phyloP scores from a whole-genome alignment of 306 rosid genomes.

The Aeschynomene evenia region DNA sequence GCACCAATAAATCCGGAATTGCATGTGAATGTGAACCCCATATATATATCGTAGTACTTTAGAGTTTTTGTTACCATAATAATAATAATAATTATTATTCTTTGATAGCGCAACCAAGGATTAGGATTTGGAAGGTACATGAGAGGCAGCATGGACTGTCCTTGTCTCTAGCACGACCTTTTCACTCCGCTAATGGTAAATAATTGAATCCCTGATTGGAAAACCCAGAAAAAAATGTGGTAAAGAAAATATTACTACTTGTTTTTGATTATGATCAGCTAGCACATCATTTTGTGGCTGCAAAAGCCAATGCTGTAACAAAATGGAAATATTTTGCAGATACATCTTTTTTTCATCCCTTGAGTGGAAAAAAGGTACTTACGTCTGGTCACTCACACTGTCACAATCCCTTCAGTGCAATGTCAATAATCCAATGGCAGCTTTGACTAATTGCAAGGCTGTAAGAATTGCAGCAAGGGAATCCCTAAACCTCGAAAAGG shows the following conservation, averaged over 20 bases:
- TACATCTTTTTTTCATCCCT: slow-evolving; percentile 32
- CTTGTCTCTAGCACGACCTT: slow-evolving; percentile 26
- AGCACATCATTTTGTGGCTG: slow-evolving; percentile 6
- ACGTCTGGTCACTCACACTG: slow-evolving; percentile 39
- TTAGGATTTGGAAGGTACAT: slow-evolving; percentile 29
- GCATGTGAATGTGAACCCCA: slow-evolving; percentile 32
- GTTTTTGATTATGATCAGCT: neutral
- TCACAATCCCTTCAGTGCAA: slow-evolving; percentile 39
- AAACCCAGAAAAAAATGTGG: slow-evolving; percentile 6
- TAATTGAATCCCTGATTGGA: slow-evolving; percentile 27
- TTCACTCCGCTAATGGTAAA: slow-evolving; percentile 31
- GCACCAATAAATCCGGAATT: slow-evolving; percentile 28
- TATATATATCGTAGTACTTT: neutral
- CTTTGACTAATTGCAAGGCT: slow-evolving; percentile 48
- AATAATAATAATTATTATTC: neutral
- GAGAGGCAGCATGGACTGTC: slow-evolving; percentile 32
- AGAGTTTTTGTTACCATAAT: neutral
- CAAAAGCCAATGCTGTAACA: neutral
- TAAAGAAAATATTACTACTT: neutral
- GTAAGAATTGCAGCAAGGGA: slow-evolving; percentile 34
- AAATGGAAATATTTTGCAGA: slow-evolving; percentile 30
- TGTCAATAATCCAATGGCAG: slow-evolving; percentile 46
- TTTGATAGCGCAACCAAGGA: neutral
- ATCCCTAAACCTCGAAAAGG: slow-evolving; percentile 41
- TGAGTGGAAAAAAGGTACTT: slow-evolving; percentile 4